These are phyloP conservation scores for Debaryomycetaceae sp. DNA, from an alignment of 1,139 yeast species.

Conservation along the genomic window DNA sequence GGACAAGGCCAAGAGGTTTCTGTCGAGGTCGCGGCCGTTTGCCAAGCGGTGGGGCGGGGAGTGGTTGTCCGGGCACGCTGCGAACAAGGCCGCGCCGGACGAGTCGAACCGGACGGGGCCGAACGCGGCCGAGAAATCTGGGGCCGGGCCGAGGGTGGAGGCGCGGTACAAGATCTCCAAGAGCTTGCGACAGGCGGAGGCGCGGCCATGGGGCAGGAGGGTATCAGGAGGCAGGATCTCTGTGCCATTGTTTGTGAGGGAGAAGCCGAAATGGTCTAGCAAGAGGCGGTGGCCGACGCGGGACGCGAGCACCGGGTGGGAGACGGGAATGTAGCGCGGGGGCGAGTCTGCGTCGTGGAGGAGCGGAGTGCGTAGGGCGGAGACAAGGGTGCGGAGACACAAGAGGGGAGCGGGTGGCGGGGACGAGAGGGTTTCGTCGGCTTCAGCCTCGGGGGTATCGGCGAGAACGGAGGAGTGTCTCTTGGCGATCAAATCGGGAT, in stretches of 20 bases:
- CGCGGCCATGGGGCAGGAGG: slow-evolving; percentile 13
- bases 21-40: not conserved
- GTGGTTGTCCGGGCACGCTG: not conserved
- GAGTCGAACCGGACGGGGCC: not conserved
- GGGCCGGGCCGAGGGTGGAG: not conserved
- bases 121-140: not conserved
- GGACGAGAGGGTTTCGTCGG: slow-evolving; percentile 20
- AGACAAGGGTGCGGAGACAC: slow-evolving; percentile 46
- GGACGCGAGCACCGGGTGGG: slow-evolving; percentile 39
- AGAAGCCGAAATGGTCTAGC: slow-evolving; percentile 34
- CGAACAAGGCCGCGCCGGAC: not conserved
- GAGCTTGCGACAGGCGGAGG: slow-evolving; percentile 40
- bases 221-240: slow-evolving; percentile 52
- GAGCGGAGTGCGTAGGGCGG: slow-evolving; percentile 55
- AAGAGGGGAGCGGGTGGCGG: slow-evolving; percentile 39
- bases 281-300: slow-evolving; percentile 47
- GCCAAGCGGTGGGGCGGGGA: not conserved
- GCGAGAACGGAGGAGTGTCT: slow-evolving; percentile 23
- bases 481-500: slow-evolving; percentile 15
- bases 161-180: slow-evolving; percentile 37
- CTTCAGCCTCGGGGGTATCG: slow-evolving; percentile 15
- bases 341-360: slow-evolving; percentile 29
- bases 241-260: slow-evolving; percentile 23
- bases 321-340: slow-evolving; percentile 40
- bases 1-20: no score